Conservation (phyloP, 2,329 filamentous ascomycete species). For the Sporothrix pseudoabietina region DNA sequence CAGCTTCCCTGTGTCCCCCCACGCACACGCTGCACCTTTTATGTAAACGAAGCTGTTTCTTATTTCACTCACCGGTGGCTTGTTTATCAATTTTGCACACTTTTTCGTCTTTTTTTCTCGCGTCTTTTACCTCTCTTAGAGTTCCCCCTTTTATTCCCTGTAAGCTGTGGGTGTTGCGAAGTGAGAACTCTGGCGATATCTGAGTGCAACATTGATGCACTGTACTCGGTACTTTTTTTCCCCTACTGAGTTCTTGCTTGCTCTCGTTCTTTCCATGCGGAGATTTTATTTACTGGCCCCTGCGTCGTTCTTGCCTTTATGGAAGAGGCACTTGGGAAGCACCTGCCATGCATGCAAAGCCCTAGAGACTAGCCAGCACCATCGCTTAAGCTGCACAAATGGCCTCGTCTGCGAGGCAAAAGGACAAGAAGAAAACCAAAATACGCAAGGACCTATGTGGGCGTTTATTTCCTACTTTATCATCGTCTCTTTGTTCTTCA, state of each 20-base stretch:
- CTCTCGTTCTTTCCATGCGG: not conserved
- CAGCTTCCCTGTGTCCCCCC: not conserved
- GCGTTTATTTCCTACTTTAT: not conserved
- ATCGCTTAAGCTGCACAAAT: conserved; percentile 2
- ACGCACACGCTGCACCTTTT: not conserved
- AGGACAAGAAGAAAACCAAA: not conserved
- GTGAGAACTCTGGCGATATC: not conserved
- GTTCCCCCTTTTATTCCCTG: not conserved
- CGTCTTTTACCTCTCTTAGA: not conserved
- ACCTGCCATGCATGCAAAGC: not conserved
- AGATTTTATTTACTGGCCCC: not conserved
- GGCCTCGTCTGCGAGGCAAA: not conserved
- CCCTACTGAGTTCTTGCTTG: no score
- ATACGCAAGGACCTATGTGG: not conserved
- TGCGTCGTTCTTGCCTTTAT: conserved; percentile 5
- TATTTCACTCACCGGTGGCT: conserved; percentile 9
- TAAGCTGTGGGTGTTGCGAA: not conserved
- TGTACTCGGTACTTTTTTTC: not conserved
- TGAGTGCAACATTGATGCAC: not conserved
- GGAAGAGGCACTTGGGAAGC: not conserved
- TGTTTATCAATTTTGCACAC: not conserved
- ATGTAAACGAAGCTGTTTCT: not conserved
- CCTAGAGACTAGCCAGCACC: not conserved
- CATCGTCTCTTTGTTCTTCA: conserved; percentile 1
- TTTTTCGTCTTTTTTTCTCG: not conserved